These are phyloP conservation scores for Coemansia erecta DNA, from an alignment of 192 early-diverging fungal species.

Conservation along the genomic window DNA sequence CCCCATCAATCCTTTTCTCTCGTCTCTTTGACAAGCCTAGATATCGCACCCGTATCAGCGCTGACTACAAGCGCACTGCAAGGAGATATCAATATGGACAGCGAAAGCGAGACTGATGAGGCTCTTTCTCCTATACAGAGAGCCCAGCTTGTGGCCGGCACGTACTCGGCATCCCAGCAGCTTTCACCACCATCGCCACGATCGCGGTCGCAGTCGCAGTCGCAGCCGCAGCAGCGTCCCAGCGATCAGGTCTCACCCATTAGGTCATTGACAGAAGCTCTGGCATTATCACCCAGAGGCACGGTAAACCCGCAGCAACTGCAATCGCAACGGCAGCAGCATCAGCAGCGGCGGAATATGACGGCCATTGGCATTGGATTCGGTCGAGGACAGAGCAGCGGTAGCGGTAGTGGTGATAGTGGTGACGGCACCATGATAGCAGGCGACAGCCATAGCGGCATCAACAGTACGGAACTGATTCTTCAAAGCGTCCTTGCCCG, in stretches of 20 bases:
- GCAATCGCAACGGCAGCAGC: background rate
- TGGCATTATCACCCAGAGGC: constrained; percentile 27
- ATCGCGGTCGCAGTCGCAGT: background rate
- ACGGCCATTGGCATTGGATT: too few species aligned
- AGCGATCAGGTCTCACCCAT: constrained; percentile 31
- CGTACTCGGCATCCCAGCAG: background rate
- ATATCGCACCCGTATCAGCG: background rate
- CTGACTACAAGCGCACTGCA: background rate
- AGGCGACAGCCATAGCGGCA: too few species aligned
- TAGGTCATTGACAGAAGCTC: constrained; percentile 31
- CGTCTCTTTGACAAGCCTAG: background rate
- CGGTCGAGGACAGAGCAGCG: too few species aligned
- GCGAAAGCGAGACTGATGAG: constrained; percentile 2
- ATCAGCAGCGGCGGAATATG: too few species aligned
- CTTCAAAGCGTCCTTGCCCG: background rate
- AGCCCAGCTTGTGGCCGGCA: constrained; percentile 4
- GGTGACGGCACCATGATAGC: too few species aligned
- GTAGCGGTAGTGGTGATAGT: too few species aligned
- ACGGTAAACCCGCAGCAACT: too few species aligned
- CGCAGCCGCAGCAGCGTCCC: constrained; percentile 15
- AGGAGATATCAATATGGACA: constrained; percentile 4
- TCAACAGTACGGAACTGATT: too few species aligned
- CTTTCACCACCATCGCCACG: background rate
- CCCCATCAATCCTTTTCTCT: background rate
- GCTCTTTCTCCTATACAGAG: constrained; percentile 2